Percentiles rank a stretch among this genome's conserved stretches.
These are phyloP conservation scores for Pseudogymnoascus sp. DNA, from an alignment of 2,329 filamentous ascomycete species.

Conservation along the genomic window DNA sequence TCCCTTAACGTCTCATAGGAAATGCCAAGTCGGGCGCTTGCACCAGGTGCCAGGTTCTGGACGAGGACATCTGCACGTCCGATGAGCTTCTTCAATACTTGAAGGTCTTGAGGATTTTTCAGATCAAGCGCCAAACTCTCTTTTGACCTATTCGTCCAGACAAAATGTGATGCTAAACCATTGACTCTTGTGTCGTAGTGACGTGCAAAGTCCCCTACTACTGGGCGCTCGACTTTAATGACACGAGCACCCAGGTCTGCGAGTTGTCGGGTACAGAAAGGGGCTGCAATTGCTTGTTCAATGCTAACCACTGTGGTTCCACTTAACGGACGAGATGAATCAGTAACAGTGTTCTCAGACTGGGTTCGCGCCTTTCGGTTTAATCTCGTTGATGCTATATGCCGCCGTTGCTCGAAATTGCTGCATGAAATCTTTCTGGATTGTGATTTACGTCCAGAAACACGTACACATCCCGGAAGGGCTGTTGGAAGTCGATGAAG, in stretches of 20 bases:
- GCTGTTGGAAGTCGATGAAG: not conserved
- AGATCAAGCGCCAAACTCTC: constrained; percentile 45
- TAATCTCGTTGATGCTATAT: not conserved
- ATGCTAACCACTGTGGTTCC: constrained; percentile 46
- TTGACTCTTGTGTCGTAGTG: constrained; percentile 43
- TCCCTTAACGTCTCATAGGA: constrained; percentile 38
- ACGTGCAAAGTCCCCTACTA: constrained; percentile 45
- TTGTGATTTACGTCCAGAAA: not conserved
- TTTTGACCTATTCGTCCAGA: constrained; percentile 50
- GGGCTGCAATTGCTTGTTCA: constrained; percentile 48
- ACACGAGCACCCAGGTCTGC: constrained; percentile 48
- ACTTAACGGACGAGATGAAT: constrained; percentile 28
- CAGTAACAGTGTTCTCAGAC: not conserved
- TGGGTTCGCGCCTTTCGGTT: not conserved
- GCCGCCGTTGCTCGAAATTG: not conserved
- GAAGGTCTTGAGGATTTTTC: constrained; percentile 38
- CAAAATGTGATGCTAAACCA: constrained; percentile 45
- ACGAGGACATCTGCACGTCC: constrained; percentile 43
- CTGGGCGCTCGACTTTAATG: constrained; percentile 48
- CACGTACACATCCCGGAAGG: not conserved
- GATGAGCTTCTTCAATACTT: constrained; percentile 37
- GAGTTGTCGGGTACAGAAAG: constrained; percentile 47
- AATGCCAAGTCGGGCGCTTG: constrained; percentile 40
- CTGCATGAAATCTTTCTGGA: not conserved
- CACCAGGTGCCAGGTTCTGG: constrained; percentile 47